Percentiles rank a stretch among this genome's conserved stretches.
Conservation (phyloP, 2,329 filamentous ascomycete genomes). For the Colletotrichum sp. region DNA sequence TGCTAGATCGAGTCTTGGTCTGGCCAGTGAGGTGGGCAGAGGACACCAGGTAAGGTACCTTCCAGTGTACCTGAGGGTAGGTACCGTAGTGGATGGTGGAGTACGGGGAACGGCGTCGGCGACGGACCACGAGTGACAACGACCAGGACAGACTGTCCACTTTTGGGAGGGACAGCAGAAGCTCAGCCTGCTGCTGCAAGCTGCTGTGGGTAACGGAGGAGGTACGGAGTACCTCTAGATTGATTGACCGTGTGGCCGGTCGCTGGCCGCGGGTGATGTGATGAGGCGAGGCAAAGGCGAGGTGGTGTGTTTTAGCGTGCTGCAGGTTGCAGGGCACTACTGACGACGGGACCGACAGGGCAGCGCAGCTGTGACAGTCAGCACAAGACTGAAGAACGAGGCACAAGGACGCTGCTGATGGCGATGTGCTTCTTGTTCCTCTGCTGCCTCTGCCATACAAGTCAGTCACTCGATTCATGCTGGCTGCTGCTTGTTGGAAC, state of each 20-base stretch:
- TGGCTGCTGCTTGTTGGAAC: neutral
- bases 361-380: neutral
- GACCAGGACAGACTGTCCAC: constrained; percentile 7
- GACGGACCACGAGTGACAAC: neutral
- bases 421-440: neutral
- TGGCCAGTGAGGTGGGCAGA: neutral
- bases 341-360: neutral
- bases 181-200: neutral
- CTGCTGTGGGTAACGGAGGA: neutral
- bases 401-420: neutral
- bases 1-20: neutral
- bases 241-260: neutral
- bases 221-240: neutral
- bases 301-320: neutral
- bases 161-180: neutral
- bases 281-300: neutral
- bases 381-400: neutral
- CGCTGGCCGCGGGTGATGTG: neutral
- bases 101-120: neutral
- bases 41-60: neutral
- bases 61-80: neutral
- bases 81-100: neutral
- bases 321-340: neutral
- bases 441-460: neutral
- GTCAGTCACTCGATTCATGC: neutral